Evolutionary conservation across 2,329 filamentous ascomycete species (phyloP), one percentile per base, ranked within the genome.

Genomic region (Leptodontidium sp.): DNA sequence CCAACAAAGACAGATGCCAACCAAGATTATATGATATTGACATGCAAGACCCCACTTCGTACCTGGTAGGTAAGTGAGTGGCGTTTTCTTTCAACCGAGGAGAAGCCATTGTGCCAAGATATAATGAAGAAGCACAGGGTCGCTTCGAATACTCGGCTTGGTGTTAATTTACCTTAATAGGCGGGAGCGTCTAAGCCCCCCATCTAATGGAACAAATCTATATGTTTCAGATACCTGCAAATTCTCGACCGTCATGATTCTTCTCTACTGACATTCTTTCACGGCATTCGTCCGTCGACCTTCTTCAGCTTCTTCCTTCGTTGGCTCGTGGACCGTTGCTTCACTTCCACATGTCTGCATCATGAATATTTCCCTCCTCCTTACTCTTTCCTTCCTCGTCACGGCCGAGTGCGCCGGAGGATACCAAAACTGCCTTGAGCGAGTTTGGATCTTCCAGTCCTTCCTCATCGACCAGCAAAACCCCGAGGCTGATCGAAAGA

Each of bases 341-440:
- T 21, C 21, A 50, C 47, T 32, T 4, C 29, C 47, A 9, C 11
- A 50, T 50, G 12, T 50, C 47, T 2, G n/a, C 17, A 50, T 50
- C 47, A 50, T 50, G 47, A 50, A 50, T n/a, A 24, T 50, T 11
- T 24, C 47, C 24, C 12, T 50, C 47, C 8, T 50, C 17, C 5
- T 50, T 11, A 50, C 47, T 2, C 47, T 50, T 24, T 50, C 47
- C 47, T 5, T 50, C 47, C n/a, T 50, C 6, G n/a, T 50, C 47
- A 50, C 47, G 12, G 47, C 47, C n/a, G 47, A 2, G 12, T 50
- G n/a, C 47, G 47, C 47, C 24, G 47, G 47, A 5, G 47, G 47
- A 50, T 50, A 50, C 47, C 47, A 50, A 50, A 11, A 11, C 47
- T 50, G 47, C 47, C 47, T 50, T n/a, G 47, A 50, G 47, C 6